Base-by-base conservation (phyloP, 345 rosid genomes). In the Triadica sebifera region DNA sequence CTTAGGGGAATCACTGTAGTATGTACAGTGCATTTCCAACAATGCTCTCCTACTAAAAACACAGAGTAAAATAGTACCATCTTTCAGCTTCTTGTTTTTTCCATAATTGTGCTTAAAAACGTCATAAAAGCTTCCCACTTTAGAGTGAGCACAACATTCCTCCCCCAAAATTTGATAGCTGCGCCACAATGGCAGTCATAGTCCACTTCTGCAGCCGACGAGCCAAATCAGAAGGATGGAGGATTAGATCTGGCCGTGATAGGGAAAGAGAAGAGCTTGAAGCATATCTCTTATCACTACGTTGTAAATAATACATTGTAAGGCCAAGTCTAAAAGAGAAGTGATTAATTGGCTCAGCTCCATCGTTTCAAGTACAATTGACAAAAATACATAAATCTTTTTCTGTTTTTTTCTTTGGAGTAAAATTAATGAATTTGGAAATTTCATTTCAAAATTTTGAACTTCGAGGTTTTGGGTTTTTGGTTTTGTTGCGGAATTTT, bases 291-390 rank as follows among this genome's bases (percentile, higher is more conserved):
- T 4, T 93, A 88, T 71, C 73, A 74, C 52, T 82, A 77, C 74
- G 85, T 84, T 10, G 72, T 81, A 75, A 83, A 68, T 50, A 83
- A 77, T 51, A 83, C 82, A 5, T 80, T 84, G 57, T 25, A 88
- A 84, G 86, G 88, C 88, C 57, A 82, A 71, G 76, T 84, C 89
- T 10, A 74, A 86, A 25, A 71, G 85, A 37, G 94, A 90, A 69
- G 94, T 93, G 13, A 46, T 84, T 13, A 78, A 79, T 77, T 90
- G 94, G 93, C 89, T 93, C 70, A 69, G 85, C 73, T 88, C 91
- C 6, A 79, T 88, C 8, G 81, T 89, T 79, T 85, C 94, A 60
- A 94, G 98, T 93, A 81, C 74, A 34, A 49, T 13, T 77, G 47
- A 65, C 13, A 0, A 8, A 39, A 38, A 17, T n/a, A 25, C 24